Evolutionary conservation across 2,329 filamentous ascomycete species (phyloP), one percentile per base, ranked within the genome.

Genomic region (Pseudogymnoascus sp.): DNA sequence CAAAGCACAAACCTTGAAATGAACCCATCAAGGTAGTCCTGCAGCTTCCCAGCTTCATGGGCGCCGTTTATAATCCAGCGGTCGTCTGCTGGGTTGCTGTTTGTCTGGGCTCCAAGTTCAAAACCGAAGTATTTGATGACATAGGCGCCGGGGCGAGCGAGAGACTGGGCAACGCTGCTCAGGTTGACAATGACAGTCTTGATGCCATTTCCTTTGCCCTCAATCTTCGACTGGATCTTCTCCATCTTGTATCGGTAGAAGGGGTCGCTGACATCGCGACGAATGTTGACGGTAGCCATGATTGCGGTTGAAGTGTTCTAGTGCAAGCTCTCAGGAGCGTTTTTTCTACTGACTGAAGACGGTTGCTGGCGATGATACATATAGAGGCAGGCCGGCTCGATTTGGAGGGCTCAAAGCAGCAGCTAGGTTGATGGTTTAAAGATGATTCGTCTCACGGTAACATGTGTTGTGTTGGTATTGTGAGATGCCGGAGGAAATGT

Each of bases 211-310:
- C 94, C 94, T 79, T 99, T 99, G 78, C 94, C 94, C 79, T 99
- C 94, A 70, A 99, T 95, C 83, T 99, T 99, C 75, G 94, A 96
- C 82, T 95, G 90, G 74, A 99, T 81, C 70, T 86, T 88, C 80
- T 97, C 94, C 94, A 99, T 99, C 85, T 99, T 99, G 86, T 99
- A 99, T 76, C 94, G 94, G 81, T 99, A 99, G 85, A 96, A 99
- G 78, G 88, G 88, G 79, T 99, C 94, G 81, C 87, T 88, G 80
- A 96, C 88, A 88, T 97, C 92, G 77, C 90, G 90, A 77, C 92
- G 92, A 78, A 97, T 92, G 79, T 99, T 99, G 84, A 99, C 82
- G 79, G 90, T 92, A 83, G 90, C 87, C 94, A 97, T 97, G 77
- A 70, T 91, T 84, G 79, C 78, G 77, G 76, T 57, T 35, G 39